A percentile compares a stretch with the other conserved stretches of the same genome.
Conservation (phyloP, 2,329 filamentous ascomycete genomes). For the Leptosphaerulina australis region DNA sequence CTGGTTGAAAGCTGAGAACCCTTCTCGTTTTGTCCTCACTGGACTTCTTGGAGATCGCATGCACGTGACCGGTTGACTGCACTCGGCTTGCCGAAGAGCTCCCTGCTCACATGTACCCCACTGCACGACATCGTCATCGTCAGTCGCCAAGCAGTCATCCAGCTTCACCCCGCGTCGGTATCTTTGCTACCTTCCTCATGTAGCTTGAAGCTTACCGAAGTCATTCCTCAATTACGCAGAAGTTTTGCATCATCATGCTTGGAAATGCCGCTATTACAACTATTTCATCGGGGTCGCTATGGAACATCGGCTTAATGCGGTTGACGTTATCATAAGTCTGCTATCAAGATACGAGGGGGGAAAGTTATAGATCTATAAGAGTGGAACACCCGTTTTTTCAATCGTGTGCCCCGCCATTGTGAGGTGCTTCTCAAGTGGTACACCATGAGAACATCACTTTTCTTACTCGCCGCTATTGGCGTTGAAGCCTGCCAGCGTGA, state of each 20-base stretch:
- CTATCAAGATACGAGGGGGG: neutral
- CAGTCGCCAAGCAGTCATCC: constrained; percentile 31
- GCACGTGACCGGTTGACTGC: neutral
- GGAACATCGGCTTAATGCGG: constrained; percentile 8
- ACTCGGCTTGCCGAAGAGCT: neutral
- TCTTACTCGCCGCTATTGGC: constrained; percentile 39
- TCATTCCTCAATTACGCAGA: constrained; percentile 17
- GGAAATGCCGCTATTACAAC: constrained; percentile 17
- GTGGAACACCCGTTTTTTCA: neutral
- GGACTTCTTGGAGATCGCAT: neutral
- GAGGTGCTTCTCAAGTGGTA: constrained; percentile 2
- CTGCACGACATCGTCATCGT: constrained; percentile 35
- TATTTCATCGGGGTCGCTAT: constrained; percentile 6
- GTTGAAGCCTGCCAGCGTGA: constrained; percentile 45
- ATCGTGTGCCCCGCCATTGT: constrained; percentile 9
- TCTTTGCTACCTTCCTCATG: constrained; percentile 40
- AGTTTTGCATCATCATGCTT: constrained; percentile 15
- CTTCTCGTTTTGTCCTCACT: neutral
- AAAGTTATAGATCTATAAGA: constrained; percentile 1
- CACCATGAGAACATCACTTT: constrained; percentile 37
- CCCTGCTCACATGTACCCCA: constrained; percentile 9
- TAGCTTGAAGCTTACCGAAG: constrained; percentile 32
- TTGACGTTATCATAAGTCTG: constrained; percentile 30
- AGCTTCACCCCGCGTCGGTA: constrained; percentile 22
- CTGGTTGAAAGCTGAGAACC: neutral